Base-by-base conservation (phyloP, 208 protist species). In the Acanthamoeba lenticulata region DNA sequence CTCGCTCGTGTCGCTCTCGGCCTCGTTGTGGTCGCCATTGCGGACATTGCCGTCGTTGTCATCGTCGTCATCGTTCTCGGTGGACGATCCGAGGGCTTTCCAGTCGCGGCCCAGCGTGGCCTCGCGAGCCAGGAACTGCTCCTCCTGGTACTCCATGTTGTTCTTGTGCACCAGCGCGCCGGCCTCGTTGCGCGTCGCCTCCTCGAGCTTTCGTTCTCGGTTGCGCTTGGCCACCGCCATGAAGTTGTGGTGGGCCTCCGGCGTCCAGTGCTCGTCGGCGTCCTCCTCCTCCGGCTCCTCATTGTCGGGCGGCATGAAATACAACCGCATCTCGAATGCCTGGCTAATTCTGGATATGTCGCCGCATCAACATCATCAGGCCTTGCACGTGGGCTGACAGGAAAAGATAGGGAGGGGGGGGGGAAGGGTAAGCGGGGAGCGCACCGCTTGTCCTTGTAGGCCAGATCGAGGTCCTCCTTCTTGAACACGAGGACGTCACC, bases 271-370 rank as follows among this genome's bases (percentile, higher is more conserved):
- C 65, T 40, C 32, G 65, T 77, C 52, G 11, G 11, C 15, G 21
- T 60, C 21, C 15, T 60, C 36, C 1, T 38, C 65, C 13, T 17
- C 65, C 11, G 32, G 29, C 1, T 77, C 65, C 29, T 77, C 65
- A 27, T 34, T 32, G 65, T 40, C 55, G 15, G 24, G 24, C 65
- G 32, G 65, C 21, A 40, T 32, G 40, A 77, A 77, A 77, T 77
- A 77, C n/a, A 77, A 77, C n/a, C n/a, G 24, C 65, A 77, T 77
- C 65, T 77, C 65, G 65, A 77, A 77, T 24, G 55, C 55, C 6
- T 62, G 55, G 24, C 29, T 21, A 24, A 62, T 32, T 62, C 55
- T 62, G 24, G 24, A 62, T 0, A 27, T 21, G 45, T n/a, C n/a
- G n/a, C n/a, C n/a, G n/a, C n/a, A n/a, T n/a, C n/a, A n/a, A n/a